Percentiles rank a stretch among this genome's conserved stretches.
phyloP scores from a whole-genome alignment of 2,329 filamentous ascomycete genomes.

The Anisogramma anomala region DNA sequence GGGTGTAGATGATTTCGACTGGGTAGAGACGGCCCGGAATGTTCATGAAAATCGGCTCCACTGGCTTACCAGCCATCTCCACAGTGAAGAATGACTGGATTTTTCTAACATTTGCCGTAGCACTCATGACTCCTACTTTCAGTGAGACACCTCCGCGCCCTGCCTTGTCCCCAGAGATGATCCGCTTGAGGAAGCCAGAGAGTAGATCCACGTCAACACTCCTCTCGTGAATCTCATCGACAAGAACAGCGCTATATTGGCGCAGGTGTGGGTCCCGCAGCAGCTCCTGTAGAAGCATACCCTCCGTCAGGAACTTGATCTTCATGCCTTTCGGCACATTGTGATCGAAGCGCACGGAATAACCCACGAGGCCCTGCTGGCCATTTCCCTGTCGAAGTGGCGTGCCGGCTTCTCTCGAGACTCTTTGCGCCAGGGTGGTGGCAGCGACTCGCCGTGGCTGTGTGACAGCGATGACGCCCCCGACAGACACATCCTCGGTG shows the following conservation, averaged over 20 bases:
- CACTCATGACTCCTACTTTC: constrained; percentile 94
- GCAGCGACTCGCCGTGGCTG: constrained; percentile 90
- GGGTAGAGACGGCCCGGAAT: constrained; percentile 83
- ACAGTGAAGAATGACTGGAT: constrained; percentile 63
- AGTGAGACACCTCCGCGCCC: constrained; percentile 62
- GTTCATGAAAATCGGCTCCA: constrained; percentile 31
- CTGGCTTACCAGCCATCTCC: constrained; percentile 7
- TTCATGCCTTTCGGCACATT: constrained; percentile 68
- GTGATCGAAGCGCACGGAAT: constrained; percentile 90
- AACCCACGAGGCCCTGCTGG: constrained; percentile 58
- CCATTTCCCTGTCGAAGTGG: constrained; percentile 31
- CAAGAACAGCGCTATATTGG: constrained; percentile 79
- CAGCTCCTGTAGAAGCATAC: constrained; percentile 91
- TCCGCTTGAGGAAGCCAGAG: constrained; percentile 73
- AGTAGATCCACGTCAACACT: constrained; percentile 90
- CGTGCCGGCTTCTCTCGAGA: constrained; percentile 62
- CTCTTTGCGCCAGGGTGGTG: constrained; percentile 77
- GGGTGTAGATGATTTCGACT: constrained; percentile 66
- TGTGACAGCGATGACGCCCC: constrained; percentile 82
- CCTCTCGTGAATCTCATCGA: constrained; percentile 95
- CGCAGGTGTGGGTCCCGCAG: constrained; percentile 70
- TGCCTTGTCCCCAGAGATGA: constrained; percentile 51
- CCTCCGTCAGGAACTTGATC: constrained; percentile 92
- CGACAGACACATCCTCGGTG: constrained; percentile 41
- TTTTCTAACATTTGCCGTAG: constrained; percentile 77